Evolutionary conservation across 768 basidiomycete genomes (phyloP).

Genomic region (Pleurotus citrinopileatus): DNA sequence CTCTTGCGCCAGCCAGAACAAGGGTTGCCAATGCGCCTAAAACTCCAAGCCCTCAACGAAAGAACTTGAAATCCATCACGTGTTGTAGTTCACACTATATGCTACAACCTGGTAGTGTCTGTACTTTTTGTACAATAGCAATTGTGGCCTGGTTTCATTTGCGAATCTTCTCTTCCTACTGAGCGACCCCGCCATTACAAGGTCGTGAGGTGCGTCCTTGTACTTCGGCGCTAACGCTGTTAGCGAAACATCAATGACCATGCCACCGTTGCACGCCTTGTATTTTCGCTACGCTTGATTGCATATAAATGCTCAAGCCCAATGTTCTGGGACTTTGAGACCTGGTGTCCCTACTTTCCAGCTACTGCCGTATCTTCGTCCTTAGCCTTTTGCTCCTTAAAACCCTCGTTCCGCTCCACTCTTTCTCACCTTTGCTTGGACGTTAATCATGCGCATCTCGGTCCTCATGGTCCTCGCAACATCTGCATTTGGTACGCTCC

Average conservation of each 20-base stretch:
- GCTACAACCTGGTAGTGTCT: too few relatives aligned
- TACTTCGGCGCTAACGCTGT: too few relatives aligned
- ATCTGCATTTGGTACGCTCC: not conserved
- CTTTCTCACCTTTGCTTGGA: too few relatives aligned
- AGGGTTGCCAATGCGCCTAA: constrained; percentile 30
- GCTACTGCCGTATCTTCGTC: not conserved
- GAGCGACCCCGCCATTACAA: too few relatives aligned
- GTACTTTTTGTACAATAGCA: too few relatives aligned
- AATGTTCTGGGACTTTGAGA: not conserved
- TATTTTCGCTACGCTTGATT: not conserved
- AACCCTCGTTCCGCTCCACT: not conserved
- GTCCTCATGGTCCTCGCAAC: too few relatives aligned
- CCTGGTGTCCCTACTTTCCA: not conserved
- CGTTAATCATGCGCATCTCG: not conserved
- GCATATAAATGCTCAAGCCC: not conserved
- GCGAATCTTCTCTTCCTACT: too few relatives aligned
- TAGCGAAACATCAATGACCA: too few relatives aligned
- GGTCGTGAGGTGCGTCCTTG: too few relatives aligned
- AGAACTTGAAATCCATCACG: too few relatives aligned
- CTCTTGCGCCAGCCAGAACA: constrained; percentile 27
- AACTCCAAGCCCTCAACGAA: not conserved
- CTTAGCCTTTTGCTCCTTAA: not conserved
- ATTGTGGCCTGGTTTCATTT: too few relatives aligned
- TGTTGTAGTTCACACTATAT: too few relatives aligned
- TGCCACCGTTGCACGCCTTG: not conserved